These are phyloP conservation scores for Zymoseptoria tritici DNA, from an alignment of 2,329 filamentous ascomycete genomes.

Conservation along the genomic window DNA sequence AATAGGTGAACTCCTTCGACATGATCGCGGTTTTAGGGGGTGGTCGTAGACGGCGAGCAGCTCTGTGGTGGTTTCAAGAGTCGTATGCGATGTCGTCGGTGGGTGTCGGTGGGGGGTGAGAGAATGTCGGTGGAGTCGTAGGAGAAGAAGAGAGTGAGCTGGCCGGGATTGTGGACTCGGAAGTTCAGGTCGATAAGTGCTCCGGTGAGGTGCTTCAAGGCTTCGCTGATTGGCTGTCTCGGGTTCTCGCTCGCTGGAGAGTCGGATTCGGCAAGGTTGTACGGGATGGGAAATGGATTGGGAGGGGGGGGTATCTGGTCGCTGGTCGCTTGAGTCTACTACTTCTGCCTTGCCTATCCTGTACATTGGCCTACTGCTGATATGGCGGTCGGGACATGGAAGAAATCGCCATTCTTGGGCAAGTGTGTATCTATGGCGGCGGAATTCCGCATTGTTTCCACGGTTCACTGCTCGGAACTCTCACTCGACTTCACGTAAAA, in stretches of 20 bases:
- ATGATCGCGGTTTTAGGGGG: slow-evolving; percentile 40
- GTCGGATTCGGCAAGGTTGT: background rate
- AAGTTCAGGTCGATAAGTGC: background rate
- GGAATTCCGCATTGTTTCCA: background rate
- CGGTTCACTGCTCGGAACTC: background rate
- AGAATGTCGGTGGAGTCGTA: background rate
- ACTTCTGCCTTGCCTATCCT: background rate
- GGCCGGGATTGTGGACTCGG: background rate
- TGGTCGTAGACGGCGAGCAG: background rate
- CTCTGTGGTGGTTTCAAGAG: background rate
- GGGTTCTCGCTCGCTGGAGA: no score
- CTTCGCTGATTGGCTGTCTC: background rate
- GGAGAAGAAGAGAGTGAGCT: background rate
- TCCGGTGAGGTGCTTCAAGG: no score
- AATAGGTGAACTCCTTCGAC: slow-evolving; percentile 61
- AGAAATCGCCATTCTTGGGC: background rate
- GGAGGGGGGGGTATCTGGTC: no score
- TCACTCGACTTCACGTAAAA: background rate
- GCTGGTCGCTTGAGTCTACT: background rate
- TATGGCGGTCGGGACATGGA: background rate
- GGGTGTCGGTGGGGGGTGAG: background rate
- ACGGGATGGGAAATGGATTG: background rate
- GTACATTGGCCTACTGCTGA: background rate
- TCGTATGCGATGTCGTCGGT: background rate
- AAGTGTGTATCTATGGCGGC: background rate